These are phyloP conservation scores for Spiraea crenata DNA, from an alignment of 331 rosid genomes.

Conservation along the genomic window DNA sequence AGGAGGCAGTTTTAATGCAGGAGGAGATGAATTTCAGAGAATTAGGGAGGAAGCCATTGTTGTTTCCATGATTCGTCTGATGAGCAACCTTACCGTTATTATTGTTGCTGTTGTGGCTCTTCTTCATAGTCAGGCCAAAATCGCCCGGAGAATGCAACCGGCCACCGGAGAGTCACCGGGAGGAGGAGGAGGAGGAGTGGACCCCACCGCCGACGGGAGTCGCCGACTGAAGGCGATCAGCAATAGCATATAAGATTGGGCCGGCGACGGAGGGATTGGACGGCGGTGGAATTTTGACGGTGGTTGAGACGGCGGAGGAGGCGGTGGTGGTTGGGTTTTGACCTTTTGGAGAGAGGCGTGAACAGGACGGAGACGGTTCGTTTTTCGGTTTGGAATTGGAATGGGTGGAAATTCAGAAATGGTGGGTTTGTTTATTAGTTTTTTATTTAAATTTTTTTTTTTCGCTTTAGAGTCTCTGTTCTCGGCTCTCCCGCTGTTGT, in stretches of 20 bases:
- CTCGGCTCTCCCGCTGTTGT: not conserved
- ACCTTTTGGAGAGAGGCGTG: slow-evolving; percentile 16
- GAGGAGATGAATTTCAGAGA: slow-evolving; percentile 89
- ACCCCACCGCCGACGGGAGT: slow-evolving; percentile 48
- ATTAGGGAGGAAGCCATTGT: slow-evolving; percentile 71
- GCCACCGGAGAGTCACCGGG: slow-evolving; percentile 61
- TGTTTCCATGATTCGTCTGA: slow-evolving; percentile 5
- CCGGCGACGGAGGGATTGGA: slow-evolving; percentile 12
- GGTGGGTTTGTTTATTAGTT: not conserved
- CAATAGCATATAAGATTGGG: slow-evolving; percentile 46
- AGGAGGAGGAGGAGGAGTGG: slow-evolving; percentile 5
- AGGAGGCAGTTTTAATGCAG: slow-evolving; percentile 86
- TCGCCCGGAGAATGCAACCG: slow-evolving; percentile 17
- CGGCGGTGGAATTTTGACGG: slow-evolving; percentile 3
- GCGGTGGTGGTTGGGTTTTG: slow-evolving; percentile 24
- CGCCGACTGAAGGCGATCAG: slow-evolving; percentile 50
- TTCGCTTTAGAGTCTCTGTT: not conserved
- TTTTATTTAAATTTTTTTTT: not conserved
- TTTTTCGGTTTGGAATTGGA: slow-evolving; percentile 7
- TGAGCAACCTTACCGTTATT: not conserved
- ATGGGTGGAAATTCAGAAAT: not conserved
- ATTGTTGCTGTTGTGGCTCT: slow-evolving; percentile 42
- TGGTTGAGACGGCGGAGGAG: slow-evolving; percentile 18
- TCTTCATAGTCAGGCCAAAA: slow-evolving; percentile 61
- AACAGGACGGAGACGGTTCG: slow-evolving; percentile 41